phyloP scores from a whole-genome alignment of 2,329 filamentous ascomycete species.

The Aaosphaeria pasadenensis region DNA sequence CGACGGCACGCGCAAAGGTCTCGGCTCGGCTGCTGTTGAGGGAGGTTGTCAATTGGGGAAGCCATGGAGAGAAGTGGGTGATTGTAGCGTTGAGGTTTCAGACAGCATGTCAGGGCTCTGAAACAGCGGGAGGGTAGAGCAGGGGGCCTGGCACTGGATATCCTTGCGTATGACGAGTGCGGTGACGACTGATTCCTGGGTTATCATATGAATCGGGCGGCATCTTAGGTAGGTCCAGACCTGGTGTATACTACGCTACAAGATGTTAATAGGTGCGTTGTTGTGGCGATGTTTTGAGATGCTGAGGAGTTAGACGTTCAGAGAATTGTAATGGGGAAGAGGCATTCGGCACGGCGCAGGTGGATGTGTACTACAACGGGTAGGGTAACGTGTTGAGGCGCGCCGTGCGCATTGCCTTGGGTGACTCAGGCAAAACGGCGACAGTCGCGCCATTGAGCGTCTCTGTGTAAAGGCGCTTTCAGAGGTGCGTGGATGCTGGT shows the following conservation, averaged over 20 bases:
- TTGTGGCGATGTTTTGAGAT: background rate
- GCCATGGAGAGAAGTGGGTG: no score
- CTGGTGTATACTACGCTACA: no score
- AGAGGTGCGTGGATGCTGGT: no score
- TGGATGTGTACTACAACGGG: background rate
- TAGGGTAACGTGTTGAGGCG: background rate
- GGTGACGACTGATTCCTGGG: background rate
- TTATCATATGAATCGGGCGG: no score
- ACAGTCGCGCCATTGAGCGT: conserved; percentile 23
- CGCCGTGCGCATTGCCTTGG: background rate
- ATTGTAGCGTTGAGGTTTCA: no score
- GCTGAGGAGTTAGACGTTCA: background rate
- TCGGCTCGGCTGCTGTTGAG: no score
- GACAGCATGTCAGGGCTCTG: conserved; percentile 2
- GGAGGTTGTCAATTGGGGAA: no score
- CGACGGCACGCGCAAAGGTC: no score
- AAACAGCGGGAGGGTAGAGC: conserved; percentile 7
- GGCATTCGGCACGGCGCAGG: background rate
- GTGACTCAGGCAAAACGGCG: conserved; percentile 24
- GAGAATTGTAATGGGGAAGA: background rate
- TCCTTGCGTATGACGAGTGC: conserved; percentile 5
- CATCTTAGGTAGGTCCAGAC: no score
- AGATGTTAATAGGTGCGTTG: no score
- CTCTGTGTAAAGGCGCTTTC: background rate
- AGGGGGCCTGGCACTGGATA: background rate